Conservation (phyloP, 2,329 filamentous ascomycete genomes). For the Fusarium virguliforme region DNA sequence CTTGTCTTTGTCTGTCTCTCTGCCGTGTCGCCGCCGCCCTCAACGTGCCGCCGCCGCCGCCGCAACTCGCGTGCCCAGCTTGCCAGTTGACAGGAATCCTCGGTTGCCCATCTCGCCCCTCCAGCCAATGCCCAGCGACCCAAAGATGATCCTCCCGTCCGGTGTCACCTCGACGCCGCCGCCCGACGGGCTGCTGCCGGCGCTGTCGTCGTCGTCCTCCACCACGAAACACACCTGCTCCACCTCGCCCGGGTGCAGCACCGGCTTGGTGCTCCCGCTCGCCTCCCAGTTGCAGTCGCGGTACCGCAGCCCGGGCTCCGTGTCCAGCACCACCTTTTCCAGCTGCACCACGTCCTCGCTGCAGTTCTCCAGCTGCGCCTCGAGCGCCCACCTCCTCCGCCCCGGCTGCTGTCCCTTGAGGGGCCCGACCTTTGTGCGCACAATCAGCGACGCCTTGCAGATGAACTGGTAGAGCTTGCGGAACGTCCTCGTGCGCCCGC, state of each 20-base stretch:
- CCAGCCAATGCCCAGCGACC: constrained; percentile 90
- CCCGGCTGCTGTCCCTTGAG: constrained; percentile 57
- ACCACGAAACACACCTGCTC: constrained; percentile 78
- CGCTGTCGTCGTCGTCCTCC: constrained; percentile 60
- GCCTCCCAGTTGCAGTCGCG: constrained; percentile 72
- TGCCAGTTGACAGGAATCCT: constrained; percentile 90
- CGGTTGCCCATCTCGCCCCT: constrained; percentile 89
- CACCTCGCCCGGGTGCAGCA: constrained; percentile 75
- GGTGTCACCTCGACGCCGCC: constrained; percentile 58
- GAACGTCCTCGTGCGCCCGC: constrained; percentile 85
- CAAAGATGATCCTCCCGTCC: constrained; percentile 78
- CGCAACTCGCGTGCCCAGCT: constrained; percentile 71
- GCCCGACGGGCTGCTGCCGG: constrained; percentile 51
- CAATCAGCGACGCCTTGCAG: constrained; percentile 89
- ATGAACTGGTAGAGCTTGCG: constrained; percentile 97
- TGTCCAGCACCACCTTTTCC: constrained; percentile 74
- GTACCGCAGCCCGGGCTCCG: constrained; percentile 67
- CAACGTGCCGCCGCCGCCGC: constrained; percentile 40
- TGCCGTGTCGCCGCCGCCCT: constrained; percentile 36
- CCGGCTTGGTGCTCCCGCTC: constrained; percentile 63
- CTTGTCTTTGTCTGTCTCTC: constrained; percentile 14
- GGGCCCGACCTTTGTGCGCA: constrained; percentile 88
- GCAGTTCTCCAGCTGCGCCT: constrained; percentile 96
- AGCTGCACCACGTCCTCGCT: constrained; percentile 87
- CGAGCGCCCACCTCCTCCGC: constrained; percentile 78